Evolutionary conservation across 2,329 filamentous ascomycete genomes (phyloP).

Genomic region (Periconia sp.): DNA sequence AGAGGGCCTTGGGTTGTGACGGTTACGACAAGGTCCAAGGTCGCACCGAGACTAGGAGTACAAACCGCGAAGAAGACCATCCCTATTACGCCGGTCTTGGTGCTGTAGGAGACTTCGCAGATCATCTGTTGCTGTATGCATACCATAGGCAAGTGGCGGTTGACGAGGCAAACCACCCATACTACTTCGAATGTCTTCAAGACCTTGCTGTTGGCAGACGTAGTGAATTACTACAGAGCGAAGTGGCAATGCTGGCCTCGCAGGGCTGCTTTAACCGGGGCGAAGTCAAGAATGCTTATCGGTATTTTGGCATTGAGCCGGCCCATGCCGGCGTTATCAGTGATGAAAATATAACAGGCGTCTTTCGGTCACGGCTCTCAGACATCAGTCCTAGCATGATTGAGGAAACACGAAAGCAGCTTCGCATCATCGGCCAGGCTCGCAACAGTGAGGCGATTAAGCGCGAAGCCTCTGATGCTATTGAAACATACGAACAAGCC

Average conservation of each 20-base stretch:
- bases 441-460: constrained; percentile 64
- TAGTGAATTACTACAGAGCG: constrained; percentile 63
- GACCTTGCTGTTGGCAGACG: constrained; percentile 62
- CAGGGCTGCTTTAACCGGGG: constrained; percentile 63
- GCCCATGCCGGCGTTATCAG: constrained; percentile 48
- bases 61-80: constrained; percentile 43
- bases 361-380: constrained; percentile 64
- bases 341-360: constrained; percentile 67
- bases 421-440: constrained; percentile 66
- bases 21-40: constrained; percentile 39
- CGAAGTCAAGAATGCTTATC: constrained; percentile 65
- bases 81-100: constrained; percentile 68
- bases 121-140: constrained; percentile 66
- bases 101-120: constrained; percentile 66
- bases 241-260: constrained; percentile 64
- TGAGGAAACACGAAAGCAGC: constrained; percentile 60
- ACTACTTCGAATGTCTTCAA: constrained; percentile 71
- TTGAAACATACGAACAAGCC: constrained; percentile 69
- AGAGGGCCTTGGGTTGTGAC: constrained; percentile 42
- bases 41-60: constrained; percentile 30
- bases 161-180: constrained; percentile 61
- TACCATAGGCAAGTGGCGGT: constrained; percentile 65
- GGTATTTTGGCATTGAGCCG: constrained; percentile 61
- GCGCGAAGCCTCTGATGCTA: constrained; percentile 62
- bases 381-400: constrained; percentile 62